A percentile compares a stretch with the other conserved stretches of the same genome.
Evolutionary conservation across 1,284 basidiomycete species (phyloP).

Genomic region (Sanguinoderma infundibulare): DNA sequence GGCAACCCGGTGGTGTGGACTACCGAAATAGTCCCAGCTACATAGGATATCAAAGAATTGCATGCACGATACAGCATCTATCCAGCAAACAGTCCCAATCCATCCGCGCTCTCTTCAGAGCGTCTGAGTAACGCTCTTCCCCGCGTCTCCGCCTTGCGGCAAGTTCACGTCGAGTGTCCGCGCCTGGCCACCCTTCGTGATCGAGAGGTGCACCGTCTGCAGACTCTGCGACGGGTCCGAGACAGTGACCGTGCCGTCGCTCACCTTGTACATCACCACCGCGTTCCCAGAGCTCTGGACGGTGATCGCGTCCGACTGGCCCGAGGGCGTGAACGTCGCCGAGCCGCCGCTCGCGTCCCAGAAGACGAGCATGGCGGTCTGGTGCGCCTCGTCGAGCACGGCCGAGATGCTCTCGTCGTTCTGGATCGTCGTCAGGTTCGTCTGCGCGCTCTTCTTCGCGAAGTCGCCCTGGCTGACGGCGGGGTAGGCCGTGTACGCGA

Average conservation of each 20-base stretch:
- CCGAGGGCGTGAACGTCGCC: conserved; percentile 20
- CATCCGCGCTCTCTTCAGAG: too few species aligned
- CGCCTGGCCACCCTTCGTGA: conserved; percentile 38
- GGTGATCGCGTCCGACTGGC: conserved; percentile 36
- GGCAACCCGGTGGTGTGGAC: too few species aligned
- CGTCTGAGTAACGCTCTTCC: conserved; percentile 45
- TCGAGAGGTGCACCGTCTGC: conserved; percentile 33
- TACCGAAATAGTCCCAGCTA: too few species aligned
- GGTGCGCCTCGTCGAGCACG: conserved; percentile 36
- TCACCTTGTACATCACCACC: conserved; percentile 49
- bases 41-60: too few species aligned
- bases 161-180: conserved; percentile 34
- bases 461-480: conserved; percentile 42
- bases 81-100: too few species aligned
- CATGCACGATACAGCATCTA: too few species aligned
- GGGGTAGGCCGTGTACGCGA: conserved; percentile 62
- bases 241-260: conserved; percentile 49
- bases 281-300: conserved; percentile 43
- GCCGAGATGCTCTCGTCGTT: conserved; percentile 41
- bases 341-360: conserved; percentile 38
- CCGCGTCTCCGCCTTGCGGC: conserved; percentile 40
- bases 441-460: conserved; percentile 28
- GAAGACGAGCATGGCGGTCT: conserved; percentile 39
- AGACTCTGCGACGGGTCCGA: conserved; percentile 60
- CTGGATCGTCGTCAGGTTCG: conserved; percentile 41